These are phyloP conservation scores for Fraxinus velutina DNA, from an alignment of 305 asterid species.

Conservation along the genomic window DNA sequence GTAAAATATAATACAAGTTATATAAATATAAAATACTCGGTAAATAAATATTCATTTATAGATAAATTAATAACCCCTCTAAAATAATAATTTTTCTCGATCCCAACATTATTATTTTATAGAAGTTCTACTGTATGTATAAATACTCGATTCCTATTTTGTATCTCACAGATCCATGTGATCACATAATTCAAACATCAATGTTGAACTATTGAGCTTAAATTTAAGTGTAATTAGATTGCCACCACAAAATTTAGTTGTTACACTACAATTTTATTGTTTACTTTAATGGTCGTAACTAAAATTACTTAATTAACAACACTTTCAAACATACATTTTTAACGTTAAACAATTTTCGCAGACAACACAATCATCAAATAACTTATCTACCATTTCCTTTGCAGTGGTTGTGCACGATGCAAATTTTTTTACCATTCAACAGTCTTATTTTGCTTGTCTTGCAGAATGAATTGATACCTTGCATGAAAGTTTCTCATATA, in stretches of 20 bases:
- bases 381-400: not conserved
- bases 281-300: too few species aligned
- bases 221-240: not conserved
- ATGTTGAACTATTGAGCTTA: not conserved
- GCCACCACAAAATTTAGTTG: not conserved
- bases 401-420: not conserved
- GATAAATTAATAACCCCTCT: too few species aligned
- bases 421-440: not conserved
- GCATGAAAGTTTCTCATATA: not conserved
- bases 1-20: not conserved
- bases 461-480: not conserved
- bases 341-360: not conserved
- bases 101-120: too few species aligned
- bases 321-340: too few species aligned
- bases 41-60: too few species aligned
- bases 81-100: too few species aligned
- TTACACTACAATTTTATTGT: too few species aligned
- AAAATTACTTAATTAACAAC: not conserved
- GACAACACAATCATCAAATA: not conserved
- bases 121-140: not conserved
- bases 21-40: not conserved
- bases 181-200: not conserved
- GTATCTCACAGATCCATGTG: not conserved
- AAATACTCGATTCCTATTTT: not conserved
- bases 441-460: not conserved